Base-by-base conservation (phyloP, 176 grass and related monocot genomes). In the Olyra latifolia region DNA sequence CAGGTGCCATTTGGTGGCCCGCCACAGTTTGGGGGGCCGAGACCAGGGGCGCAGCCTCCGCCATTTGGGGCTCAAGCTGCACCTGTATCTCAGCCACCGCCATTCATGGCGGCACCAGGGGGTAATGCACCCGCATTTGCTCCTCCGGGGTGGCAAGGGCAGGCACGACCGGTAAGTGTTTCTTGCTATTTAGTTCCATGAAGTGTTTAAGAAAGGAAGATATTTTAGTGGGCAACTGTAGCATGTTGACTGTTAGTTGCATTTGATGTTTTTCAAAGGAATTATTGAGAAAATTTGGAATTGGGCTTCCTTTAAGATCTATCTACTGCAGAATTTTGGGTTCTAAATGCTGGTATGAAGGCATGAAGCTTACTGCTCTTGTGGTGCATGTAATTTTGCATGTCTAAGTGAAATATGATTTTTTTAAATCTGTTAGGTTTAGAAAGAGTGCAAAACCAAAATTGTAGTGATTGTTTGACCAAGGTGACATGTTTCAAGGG, bases 11-110 rank as follows among this genome's bases (percentile, higher is more conserved):
- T 81, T 76, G 78, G 78, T 43, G 78, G 30, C 11, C 53, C 87
- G 3, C 87, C 87, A 13, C 89, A 83, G 50, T 97, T 87, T 69
- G 66, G 84, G 10, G 84, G 49, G 38, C 84, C 78, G 56, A 62
- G 60, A 41, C 79, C 80, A 70, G 84, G 74, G 24, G 35, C 47
- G 12, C 87, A 86, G 8, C 71, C 79, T 74, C 76, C 27, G 3
- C 58, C 69, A 4, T 91, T 80, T 50, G 71, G 64, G 35, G 80
- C 64, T 57, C 83, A 69, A 20, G 27, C 78, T 12, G 20, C 48
- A 49, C 72, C 39, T 24, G 2, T 13, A 42, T 69, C 63, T 4
- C 85, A 72, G 75, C 52, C 73, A 57, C 62, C 71, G 12, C 40
- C 70, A 13, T 90, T 86, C 71, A 77, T 71, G 75, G 83, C 72